Conservation (phyloP, 129 eudicot genomes). For the Flaveria sonorensis region DNA sequence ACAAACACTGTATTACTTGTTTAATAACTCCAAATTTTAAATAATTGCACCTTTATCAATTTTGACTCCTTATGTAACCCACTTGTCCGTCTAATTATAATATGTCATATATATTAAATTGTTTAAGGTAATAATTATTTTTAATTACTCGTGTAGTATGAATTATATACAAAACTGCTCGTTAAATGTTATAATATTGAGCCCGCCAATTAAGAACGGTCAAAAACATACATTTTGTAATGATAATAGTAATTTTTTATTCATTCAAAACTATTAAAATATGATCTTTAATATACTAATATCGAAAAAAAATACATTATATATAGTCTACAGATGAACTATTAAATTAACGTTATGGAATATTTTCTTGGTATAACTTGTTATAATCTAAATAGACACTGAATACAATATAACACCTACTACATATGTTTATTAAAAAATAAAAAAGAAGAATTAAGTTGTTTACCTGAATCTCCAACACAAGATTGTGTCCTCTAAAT, state of each 20-base stretch:
- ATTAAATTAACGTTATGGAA: neutral
- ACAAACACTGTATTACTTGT: neutral
- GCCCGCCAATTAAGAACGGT: neutral
- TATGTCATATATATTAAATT: neutral
- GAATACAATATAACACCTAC: too few species aligned
- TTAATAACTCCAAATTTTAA: neutral
- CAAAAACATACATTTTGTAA: neutral
- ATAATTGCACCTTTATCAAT: neutral
- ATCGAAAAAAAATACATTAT: neutral
- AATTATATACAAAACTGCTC: too few species aligned
- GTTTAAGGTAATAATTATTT: neutral
- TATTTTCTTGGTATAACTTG: neutral
- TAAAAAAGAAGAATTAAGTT: neutral
- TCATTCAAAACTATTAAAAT: neutral
- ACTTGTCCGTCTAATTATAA: neutral
- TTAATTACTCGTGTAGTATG: neutral
- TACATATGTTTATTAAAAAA: too few species aligned
- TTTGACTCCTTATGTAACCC: neutral
- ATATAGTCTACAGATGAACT: neutral
- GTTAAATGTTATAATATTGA: neutral
- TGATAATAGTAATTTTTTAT: neutral
- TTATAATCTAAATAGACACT: too few species aligned
- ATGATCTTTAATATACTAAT: neutral
- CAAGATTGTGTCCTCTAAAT: slow-evolving; percentile 16
- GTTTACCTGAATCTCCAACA: slow-evolving; percentile 16